phyloP scores from a whole-genome alignment of 306 rosid genomes.

The Argentina anserina region DNA sequence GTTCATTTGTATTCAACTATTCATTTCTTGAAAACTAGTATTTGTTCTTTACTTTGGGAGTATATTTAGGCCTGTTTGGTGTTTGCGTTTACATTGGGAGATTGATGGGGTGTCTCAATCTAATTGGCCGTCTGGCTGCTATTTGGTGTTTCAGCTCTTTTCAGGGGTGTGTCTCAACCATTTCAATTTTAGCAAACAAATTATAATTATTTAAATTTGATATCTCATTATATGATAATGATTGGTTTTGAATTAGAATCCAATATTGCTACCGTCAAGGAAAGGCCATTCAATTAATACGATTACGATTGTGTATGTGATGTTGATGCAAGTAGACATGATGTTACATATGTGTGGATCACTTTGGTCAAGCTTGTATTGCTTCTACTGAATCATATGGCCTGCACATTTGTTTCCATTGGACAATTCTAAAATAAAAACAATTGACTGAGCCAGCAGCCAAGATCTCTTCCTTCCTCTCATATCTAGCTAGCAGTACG shows the following conservation, averaged over 20 bases:
- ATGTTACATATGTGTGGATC: background rate
- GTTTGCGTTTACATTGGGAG: background rate
- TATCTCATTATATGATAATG: background rate
- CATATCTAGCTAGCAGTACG: background rate
- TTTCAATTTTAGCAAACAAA: background rate
- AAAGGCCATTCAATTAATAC: background rate
- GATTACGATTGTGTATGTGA: background rate
- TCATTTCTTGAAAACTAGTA: background rate
- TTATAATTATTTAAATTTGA: background rate
- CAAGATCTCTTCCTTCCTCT: no score
- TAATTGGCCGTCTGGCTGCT: background rate
- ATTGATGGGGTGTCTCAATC: no score
- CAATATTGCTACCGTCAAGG: background rate
- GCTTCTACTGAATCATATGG: background rate
- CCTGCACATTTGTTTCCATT: no score
- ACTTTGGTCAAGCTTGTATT: background rate
- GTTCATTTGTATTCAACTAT: no score
- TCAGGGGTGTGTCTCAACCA: no score
- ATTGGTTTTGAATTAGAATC: background rate
- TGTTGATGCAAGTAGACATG: background rate
- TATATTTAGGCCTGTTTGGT: background rate
- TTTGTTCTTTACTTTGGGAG: background rate
- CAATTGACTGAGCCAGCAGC: no score
- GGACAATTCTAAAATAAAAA: no score
- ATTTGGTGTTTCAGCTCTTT: background rate